These are phyloP conservation scores for Monosporozyma aquatica DNA, from an alignment of 805 yeast species.

Conservation along the genomic window DNA sequence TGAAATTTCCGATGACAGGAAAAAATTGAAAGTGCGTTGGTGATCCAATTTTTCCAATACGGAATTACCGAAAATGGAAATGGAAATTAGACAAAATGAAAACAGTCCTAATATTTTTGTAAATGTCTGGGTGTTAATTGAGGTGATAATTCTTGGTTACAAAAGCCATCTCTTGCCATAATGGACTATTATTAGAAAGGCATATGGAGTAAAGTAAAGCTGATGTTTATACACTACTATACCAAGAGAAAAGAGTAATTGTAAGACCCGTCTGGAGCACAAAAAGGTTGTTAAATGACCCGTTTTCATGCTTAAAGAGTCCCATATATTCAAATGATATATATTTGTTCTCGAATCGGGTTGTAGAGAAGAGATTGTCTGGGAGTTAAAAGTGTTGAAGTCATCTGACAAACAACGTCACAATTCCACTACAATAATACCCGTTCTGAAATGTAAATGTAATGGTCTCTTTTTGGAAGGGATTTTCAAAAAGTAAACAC, in stretches of 20 bases:
- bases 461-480: slow-evolving; percentile 12
- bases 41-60: too few species aligned
- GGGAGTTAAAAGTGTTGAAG: slow-evolving; percentile 9
- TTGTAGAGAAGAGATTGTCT: slow-evolving; percentile 33
- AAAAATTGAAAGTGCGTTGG: too few species aligned
- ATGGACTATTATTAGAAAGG: too few species aligned
- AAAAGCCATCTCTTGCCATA: too few species aligned
- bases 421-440: slow-evolving; percentile 34
- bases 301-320: slow-evolving; percentile 11
- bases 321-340: not conserved
- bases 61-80: not conserved
- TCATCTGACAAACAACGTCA: slow-evolving; percentile 11
- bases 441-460: slow-evolving; percentile 30
- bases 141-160: too few species aligned
- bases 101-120: not conserved
- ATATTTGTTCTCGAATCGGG: slow-evolving; percentile 29
- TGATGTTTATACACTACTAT: not conserved
- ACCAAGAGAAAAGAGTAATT: slow-evolving; percentile 5
- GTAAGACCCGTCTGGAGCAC: slow-evolving; percentile 26
- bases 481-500: too few species aligned
- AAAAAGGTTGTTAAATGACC: slow-evolving; percentile 6
- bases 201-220: too few species aligned
- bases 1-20: too few species aligned
- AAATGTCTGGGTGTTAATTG: not conserved
- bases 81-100: not conserved